These are phyloP conservation scores for Xerocomellus chrysenteron DNA, from an alignment of 768 basidiomycete genomes.

Conservation along the genomic window DNA sequence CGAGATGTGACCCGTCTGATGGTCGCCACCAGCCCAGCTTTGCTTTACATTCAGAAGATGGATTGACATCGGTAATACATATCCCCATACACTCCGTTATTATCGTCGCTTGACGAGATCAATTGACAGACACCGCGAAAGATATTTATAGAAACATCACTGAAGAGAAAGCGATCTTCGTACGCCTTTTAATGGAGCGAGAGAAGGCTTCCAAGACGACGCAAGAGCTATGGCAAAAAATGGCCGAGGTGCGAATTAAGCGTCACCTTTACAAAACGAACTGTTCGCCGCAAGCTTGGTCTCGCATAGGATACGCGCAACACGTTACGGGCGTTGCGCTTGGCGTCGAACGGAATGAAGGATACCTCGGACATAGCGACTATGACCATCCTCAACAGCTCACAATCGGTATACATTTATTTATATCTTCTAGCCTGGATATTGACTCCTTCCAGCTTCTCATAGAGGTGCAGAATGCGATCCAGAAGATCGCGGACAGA, in stretches of 20 bases:
- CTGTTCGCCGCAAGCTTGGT: neutral
- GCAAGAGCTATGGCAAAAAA: conserved; percentile 32
- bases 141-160: conserved; percentile 69
- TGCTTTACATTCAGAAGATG: conserved; percentile 73
- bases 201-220: conserved; percentile 38
- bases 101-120: conserved; percentile 5
- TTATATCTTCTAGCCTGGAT: neutral
- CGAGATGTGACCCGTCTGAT: conserved; percentile 17
- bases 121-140: conserved; percentile 54
- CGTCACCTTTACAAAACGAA: neutral
- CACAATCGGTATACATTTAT: conserved; percentile 21
- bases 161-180: conserved; percentile 50
- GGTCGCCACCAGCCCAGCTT: conserved; percentile 55
- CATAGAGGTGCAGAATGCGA: conserved; percentile 16
- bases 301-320: conserved; percentile 31
- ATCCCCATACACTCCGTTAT: conserved; percentile 7
- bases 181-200: conserved; percentile 45
- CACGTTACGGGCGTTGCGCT: conserved; percentile 18
- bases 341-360: conserved; percentile 18
- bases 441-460: conserved; percentile 24
- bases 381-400: conserved; percentile 10
- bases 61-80: conserved; percentile 67
- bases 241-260: conserved; percentile 23
- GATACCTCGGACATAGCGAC: conserved; percentile 23
- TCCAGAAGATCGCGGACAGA: conserved; percentile 22